These are phyloP conservation scores for Metroxylon sagu DNA, from an alignment of 176 grass and related monocot species.

Conservation along the genomic window DNA sequence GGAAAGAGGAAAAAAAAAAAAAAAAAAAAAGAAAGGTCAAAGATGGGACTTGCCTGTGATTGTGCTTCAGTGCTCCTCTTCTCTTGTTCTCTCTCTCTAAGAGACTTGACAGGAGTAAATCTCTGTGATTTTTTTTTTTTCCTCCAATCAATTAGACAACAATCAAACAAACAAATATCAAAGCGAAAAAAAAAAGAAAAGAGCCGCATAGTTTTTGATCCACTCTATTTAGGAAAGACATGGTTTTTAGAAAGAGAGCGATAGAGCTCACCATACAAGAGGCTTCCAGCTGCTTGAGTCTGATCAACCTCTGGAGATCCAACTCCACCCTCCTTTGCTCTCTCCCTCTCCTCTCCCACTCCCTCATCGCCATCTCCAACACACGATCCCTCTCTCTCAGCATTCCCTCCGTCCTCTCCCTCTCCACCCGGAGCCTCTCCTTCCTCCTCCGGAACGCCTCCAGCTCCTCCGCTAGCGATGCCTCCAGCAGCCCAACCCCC, in stretches of 20 bases:
- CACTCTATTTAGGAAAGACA: background rate
- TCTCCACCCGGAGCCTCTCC: constrained; percentile 25
- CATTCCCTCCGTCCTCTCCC: constrained; percentile 16
- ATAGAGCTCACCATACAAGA: constrained; percentile 21
- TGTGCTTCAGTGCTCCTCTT: constrained; percentile 21
- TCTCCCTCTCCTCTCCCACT: constrained; percentile 27
- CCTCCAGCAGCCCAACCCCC: constrained; percentile 12
- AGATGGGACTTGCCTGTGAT: constrained; percentile 16
- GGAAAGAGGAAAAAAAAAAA: background rate
- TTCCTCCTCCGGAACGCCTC: constrained; percentile 17
- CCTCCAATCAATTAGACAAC: too few species aligned
- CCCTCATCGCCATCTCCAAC: constrained; percentile 20
- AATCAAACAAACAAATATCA: background rate
- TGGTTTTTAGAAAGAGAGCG: background rate
- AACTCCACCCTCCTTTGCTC: constrained; percentile 27
- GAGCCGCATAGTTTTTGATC: background rate
- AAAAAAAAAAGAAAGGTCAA: background rate
- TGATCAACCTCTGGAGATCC: constrained; percentile 14
- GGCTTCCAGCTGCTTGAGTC: constrained; percentile 16
- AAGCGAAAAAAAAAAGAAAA: constrained; percentile 1
- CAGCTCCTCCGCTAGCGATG: constrained; percentile 25
- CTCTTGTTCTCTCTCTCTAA: constrained; percentile 29
- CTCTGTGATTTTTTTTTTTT: constrained; percentile 4
- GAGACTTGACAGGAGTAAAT: constrained; percentile 16
- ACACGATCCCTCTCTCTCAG: constrained; percentile 25